These are phyloP conservation scores for Phialophora chinensis DNA, from an alignment of 2,329 filamentous ascomycete genomes.

Conservation along the genomic window DNA sequence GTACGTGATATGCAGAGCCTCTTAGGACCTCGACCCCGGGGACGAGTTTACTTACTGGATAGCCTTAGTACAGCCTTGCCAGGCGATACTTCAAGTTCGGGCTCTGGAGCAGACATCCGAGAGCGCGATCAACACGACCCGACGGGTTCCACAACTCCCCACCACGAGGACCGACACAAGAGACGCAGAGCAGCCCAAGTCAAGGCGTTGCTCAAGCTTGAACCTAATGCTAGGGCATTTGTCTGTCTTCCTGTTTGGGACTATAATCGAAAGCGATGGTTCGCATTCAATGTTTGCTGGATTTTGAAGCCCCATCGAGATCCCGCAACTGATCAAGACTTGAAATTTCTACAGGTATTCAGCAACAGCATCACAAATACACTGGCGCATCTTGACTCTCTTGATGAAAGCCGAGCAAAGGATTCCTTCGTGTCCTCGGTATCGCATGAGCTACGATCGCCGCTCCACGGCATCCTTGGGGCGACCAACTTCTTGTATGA, in stretches of 20 bases:
- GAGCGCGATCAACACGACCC: not conserved
- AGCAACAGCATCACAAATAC: conserved; percentile 50
- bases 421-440: conserved; percentile 45
- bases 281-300: conserved; percentile 43
- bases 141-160: not conserved
- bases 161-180: not conserved
- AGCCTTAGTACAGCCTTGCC: not conserved
- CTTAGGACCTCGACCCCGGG: not conserved
- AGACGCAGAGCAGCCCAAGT: not conserved
- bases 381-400: conserved; percentile 7
- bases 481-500: conserved; percentile 45
- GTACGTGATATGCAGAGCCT: conserved; percentile 4
- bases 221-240: conserved; percentile 25
- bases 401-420: conserved; percentile 47
- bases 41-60: conserved; percentile 1
- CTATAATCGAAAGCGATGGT: conserved; percentile 42
- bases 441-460: conserved; percentile 46
- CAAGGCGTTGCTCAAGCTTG: conserved; percentile 9
- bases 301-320: conserved; percentile 41
- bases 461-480: conserved; percentile 47
- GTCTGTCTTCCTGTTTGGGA: conserved; percentile 46
- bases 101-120: not conserved
- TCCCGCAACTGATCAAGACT: conserved; percentile 41
- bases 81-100: conserved; percentile 11
- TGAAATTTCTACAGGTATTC: conserved; percentile 44